Evolutionary conservation across 2,329 filamentous ascomycete genomes (phyloP), one percentile per base, ranked within the genome.

Genomic region (Cladosporium sp.): DNA sequence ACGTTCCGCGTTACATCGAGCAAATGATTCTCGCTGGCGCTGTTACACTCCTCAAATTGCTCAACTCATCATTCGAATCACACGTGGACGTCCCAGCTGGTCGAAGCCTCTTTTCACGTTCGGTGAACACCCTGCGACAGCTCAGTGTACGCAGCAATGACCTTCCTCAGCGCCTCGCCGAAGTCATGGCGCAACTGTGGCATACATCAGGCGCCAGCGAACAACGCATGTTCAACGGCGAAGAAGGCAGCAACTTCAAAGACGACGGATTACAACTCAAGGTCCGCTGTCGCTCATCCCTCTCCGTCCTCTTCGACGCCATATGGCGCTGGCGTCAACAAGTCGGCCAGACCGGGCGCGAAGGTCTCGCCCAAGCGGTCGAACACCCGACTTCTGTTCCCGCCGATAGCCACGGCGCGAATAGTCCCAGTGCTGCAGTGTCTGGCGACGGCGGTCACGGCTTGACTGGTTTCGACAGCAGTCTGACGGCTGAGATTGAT

Each of bases 131-230:
- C 4, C 83, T 92, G 43, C 79, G 88, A 29, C 78, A 80, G 45
- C 86, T 88, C 42, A 89, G 86, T 57, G 84, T 91, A 15, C 80
- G 84, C 38, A 80, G 84, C 54, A 92, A 92, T 61, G 88, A 93
- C 62, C 76, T 93, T 9, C 83, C 88, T 48, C 88, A 86, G 76
- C 80, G 88, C 27, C 75, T 92, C 53, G 86, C 87, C 2, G 88
- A 92, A 70, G 79, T 93, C n/a, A 86, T 92, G 76, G 87, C 88
- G 5, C 88, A 92, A 70, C 85, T 93, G 68, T 93, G 87, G 86
- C 88, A 89, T 60, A 85, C 68, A 30, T 71, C 68, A 43, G 58
- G 62, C 13, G 59, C 58, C 2, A 60, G 57, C 51, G 58, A 65
- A 30, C 60, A 61, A 34, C 56, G 57, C 27, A 47, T 64, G 30